phyloP scores from a whole-genome alignment of 495 filamentous ascomycete genomes.

The Lasiosphaeris hirsuta region DNA sequence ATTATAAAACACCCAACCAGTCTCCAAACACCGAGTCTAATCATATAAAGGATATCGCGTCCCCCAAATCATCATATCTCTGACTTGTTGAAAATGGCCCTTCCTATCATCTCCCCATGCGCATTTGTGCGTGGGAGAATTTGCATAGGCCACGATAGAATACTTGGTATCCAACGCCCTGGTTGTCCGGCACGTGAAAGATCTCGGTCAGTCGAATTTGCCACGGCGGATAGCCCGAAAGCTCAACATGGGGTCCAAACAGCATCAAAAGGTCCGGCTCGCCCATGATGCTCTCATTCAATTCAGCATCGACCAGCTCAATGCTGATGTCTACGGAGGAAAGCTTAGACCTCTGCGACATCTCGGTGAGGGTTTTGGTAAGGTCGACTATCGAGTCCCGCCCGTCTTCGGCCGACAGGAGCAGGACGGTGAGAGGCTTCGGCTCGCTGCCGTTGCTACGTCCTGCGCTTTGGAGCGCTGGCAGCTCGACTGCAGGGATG shows the following conservation, averaged over 20 bases:
- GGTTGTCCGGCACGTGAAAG: constrained; percentile 68
- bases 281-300: constrained; percentile 62
- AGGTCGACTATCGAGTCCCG: constrained; percentile 91
- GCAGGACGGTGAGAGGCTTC: constrained; percentile 68
- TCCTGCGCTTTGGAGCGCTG: constrained; percentile 21
- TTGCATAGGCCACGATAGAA: constrained; percentile 81
- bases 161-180: constrained; percentile 85
- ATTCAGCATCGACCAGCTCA: constrained; percentile 87
- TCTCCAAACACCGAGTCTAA: no score
- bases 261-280: constrained; percentile 89
- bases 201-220: constrained; percentile 94
- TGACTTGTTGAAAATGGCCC: no score
- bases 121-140: constrained; percentile 83
- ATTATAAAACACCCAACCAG: no score
- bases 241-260: constrained; percentile 73
- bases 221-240: constrained; percentile 95
- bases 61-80: not conserved
- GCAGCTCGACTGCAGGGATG: constrained; percentile 51
- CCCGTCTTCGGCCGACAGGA: constrained; percentile 84
- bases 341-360: constrained; percentile 87
- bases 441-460: constrained; percentile 19
- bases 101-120: constrained; percentile 65
- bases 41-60: no score
- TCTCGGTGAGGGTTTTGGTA: constrained; percentile 89
- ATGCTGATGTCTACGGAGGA: constrained; percentile 71